Conservation (phyloP, 2,329 filamentous ascomycete species). For the Diplodia mutila region DNA sequence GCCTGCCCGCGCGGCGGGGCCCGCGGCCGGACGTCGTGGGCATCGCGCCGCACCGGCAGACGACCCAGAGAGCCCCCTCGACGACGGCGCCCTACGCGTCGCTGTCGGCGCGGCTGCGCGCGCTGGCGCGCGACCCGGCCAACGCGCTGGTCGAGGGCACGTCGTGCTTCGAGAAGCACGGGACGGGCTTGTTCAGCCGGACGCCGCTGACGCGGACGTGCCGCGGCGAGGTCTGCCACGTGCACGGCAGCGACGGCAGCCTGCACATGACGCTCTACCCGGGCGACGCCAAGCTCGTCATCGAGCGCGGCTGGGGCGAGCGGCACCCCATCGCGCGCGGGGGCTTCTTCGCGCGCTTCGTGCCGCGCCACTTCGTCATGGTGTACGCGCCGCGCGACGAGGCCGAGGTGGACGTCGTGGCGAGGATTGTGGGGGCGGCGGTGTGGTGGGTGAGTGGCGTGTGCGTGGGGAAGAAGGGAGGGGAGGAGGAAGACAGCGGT, state of each 20-base stretch:
- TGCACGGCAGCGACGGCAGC: constrained; percentile 75
- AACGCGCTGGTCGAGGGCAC: constrained; percentile 56
- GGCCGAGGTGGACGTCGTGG: constrained; percentile 68
- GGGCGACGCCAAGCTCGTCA: constrained; percentile 71
- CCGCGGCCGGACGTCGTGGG: constrained; percentile 70
- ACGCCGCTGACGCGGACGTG: constrained; percentile 70
- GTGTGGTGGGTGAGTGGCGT: constrained; percentile 66
- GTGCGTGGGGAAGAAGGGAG: constrained; percentile 35
- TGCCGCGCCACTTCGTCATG: constrained; percentile 77
- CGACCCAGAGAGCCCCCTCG: constrained; percentile 67
- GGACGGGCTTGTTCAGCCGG: constrained; percentile 72
- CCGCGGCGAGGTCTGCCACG: constrained; percentile 80
- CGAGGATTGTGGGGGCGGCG: constrained; percentile 72
- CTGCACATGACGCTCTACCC: constrained; percentile 82
- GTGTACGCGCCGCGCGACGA: constrained; percentile 77
- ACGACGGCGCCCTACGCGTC: constrained; percentile 32
- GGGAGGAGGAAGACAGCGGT: constrained; percentile 21
- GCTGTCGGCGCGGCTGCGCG: constrained; percentile 49
- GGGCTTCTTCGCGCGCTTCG: constrained; percentile 67
- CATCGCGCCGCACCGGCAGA: constrained; percentile 80
- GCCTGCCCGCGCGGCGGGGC: constrained; percentile 65
- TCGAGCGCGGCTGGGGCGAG: constrained; percentile 81
- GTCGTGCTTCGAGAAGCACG: constrained; percentile 82
- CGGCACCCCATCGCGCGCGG: constrained; percentile 67
- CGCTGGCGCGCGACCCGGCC: constrained; percentile 32